Evolutionary conservation across 169 alveolate species (phyloP).

Genomic region (Cyclospora cayetanensis): DNA sequence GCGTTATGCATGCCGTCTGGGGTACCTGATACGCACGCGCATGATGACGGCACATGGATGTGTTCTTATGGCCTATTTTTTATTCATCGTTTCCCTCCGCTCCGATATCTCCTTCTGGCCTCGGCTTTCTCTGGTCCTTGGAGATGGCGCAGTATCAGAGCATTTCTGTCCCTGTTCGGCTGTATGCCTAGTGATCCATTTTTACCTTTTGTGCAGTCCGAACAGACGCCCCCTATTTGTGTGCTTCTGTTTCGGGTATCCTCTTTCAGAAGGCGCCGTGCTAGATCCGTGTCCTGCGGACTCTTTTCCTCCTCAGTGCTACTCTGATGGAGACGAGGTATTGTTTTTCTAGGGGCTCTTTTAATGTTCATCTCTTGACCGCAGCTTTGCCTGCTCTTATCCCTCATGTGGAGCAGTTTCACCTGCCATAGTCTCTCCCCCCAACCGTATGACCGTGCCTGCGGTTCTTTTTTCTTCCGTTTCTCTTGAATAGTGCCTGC

Average conservation of each 20-base stretch:
- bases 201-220: not conserved
- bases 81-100: no score
- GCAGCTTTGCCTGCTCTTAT: no score
- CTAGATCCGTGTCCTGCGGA: conserved; percentile 66
- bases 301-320: conserved; percentile 64
- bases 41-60: not conserved
- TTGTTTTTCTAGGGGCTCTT: no score
- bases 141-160: not conserved
- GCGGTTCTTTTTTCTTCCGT: no score
- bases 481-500: no score
- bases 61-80: not conserved
- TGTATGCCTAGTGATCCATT: not conserved
- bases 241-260: not conserved
- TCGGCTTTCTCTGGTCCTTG: no score
- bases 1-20: conserved; percentile 74
- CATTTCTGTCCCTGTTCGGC: not conserved
- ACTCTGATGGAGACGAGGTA: conserved; percentile 59
- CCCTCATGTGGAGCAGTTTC: no score
- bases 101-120: no score
- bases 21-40: conserved; percentile 17
- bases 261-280: conserved; percentile 53
- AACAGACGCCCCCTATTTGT: not conserved
- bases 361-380: no score
- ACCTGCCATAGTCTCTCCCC: no score
- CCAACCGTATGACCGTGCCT: no score